Conservation (phyloP, 1,284 basidiomycete genomes). For the Sanguinoderma infundibulare region DNA sequence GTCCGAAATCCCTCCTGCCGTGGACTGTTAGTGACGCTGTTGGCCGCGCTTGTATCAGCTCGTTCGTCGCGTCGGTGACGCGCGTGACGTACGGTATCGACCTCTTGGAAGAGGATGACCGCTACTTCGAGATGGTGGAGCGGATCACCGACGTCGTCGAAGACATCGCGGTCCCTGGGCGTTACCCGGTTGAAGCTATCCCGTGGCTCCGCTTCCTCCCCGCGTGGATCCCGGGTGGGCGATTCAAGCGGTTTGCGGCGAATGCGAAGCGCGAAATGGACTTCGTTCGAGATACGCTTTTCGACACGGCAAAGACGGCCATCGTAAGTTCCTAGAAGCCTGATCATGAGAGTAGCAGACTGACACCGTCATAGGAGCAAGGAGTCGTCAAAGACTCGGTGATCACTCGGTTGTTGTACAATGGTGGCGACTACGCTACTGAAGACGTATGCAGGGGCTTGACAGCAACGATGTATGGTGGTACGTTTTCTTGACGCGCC, state of each 20-base stretch:
- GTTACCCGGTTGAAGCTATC: conserved; percentile 8
- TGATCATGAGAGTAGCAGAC: background rate
- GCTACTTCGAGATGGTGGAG: background rate
- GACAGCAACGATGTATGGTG: conserved; percentile 19
- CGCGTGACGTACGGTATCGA: conserved; percentile 7
- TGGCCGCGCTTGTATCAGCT: background rate
- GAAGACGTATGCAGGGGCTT: conserved; percentile 4
- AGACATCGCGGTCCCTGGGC: conserved; percentile 4
- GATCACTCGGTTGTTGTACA: conserved; percentile 9
- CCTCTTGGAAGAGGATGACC: conserved; percentile 22
- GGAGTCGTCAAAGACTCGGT: background rate
- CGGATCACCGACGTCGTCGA: background rate
- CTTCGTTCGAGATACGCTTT: no score
- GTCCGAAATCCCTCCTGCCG: background rate
- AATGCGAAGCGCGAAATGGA: conserved; percentile 15
- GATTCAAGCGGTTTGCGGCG: conserved; percentile 13
- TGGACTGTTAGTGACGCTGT: background rate
- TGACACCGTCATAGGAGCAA: background rate
- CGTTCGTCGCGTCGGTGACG: conserved; percentile 5
- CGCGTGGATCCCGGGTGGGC: conserved; percentile 18
- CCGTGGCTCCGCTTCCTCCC: conserved; percentile 10
- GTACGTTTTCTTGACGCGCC: no score
- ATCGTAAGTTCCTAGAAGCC: conserved; percentile 4
- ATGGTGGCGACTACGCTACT: background rate
- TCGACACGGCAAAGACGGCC: conserved; percentile 6